phyloP scores from a whole-genome alignment of 495 filamentous ascomycete species.

The Trichocladium antarcticum region DNA sequence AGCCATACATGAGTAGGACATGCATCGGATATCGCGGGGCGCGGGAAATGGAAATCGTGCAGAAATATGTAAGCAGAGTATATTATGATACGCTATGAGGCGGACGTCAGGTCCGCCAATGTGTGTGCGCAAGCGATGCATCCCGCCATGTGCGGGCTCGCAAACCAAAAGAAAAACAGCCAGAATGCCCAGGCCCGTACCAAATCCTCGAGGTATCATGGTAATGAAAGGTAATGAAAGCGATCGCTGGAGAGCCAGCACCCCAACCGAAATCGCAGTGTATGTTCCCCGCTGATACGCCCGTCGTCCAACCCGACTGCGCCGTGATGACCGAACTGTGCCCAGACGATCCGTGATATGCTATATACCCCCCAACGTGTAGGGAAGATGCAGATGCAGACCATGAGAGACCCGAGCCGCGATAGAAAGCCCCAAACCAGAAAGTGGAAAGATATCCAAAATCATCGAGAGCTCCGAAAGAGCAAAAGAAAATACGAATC shows the following conservation, averaged over 20 bases:
- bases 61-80: not conserved
- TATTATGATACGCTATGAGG: not conserved
- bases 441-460: too few species aligned
- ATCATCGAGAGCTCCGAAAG: too few species aligned
- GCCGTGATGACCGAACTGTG: constrained; percentile 7
- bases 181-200: constrained; percentile 3
- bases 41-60: too few species aligned
- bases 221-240: not conserved
- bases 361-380: constrained; percentile 3
- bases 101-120: not conserved
- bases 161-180: constrained; percentile 1
- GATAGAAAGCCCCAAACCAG: too few species aligned
- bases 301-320: constrained; percentile 6
- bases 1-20: too few species aligned
- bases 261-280: constrained; percentile 1
- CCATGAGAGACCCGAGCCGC: not conserved
- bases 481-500: not conserved
- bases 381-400: constrained; percentile 2
- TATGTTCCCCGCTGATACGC: constrained; percentile 7
- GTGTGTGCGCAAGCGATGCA: not conserved
- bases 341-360: constrained; percentile 14
- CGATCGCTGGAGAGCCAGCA: not conserved
- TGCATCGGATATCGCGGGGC: too few species aligned
- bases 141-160: not conserved
- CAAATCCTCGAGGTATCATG: constrained; percentile 15